A percentile compares a stretch with the other conserved stretches of the same genome.
These are phyloP conservation scores for Ulmus americana DNA, from an alignment of 331 rosid species.

Conservation along the genomic window DNA sequence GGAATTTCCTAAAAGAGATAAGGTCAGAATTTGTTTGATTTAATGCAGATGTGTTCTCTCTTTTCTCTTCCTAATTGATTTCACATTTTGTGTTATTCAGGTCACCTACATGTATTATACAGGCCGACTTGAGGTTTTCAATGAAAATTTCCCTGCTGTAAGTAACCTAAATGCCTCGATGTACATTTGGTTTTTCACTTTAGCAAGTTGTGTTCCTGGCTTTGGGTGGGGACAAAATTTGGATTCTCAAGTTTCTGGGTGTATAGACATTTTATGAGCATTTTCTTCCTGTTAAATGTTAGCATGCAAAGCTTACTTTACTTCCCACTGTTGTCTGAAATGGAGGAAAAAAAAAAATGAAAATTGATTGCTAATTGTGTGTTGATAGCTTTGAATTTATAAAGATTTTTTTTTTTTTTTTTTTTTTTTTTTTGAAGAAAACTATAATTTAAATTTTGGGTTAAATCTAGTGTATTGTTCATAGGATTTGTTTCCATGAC, in stretches of 20 bases:
- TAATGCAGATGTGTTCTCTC: neutral
- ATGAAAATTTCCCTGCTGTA: conserved; percentile 89
- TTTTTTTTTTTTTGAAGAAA: conserved; percentile 1
- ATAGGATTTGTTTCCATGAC: conserved; percentile 21
- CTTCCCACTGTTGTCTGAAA: neutral
- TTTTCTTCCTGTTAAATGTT: neutral
- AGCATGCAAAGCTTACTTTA: neutral
- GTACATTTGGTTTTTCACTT: neutral
- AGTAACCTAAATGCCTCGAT: conserved; percentile 34
- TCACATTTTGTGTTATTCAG: conserved; percentile 41
- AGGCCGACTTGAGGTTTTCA: conserved; percentile 94
- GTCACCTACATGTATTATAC: conserved; percentile 98
- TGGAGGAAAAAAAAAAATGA: neutral
- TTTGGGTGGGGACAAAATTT: neutral
- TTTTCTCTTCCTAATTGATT: no score
- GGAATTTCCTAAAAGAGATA: conserved; percentile 91
- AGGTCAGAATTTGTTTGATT: conserved; percentile 41
- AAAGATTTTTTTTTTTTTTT: neutral
- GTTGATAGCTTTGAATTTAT: conserved; percentile 1
- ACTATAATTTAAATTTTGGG: conserved; percentile 6
- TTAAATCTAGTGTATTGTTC: conserved; percentile 12
- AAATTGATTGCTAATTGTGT: neutral
- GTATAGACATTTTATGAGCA: neutral
- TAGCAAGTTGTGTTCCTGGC: neutral
- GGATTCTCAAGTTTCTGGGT: neutral